A percentile compares a stretch with the other conserved stretches of the same genome.
These are phyloP conservation scores for Anisogramma anomala DNA, from an alignment of 2,329 filamentous ascomycete species.

Conservation along the genomic window DNA sequence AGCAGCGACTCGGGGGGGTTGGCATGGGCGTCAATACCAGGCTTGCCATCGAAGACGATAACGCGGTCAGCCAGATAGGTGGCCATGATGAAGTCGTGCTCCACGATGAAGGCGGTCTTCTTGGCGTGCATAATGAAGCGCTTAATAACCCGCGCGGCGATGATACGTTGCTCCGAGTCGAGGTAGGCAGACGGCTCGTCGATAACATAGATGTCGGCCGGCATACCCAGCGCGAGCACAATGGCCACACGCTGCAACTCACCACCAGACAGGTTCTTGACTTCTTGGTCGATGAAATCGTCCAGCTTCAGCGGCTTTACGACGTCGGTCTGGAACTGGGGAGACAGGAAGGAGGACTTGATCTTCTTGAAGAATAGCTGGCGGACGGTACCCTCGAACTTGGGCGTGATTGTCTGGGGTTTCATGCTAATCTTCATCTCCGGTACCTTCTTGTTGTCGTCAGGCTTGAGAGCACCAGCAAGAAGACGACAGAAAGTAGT, in stretches of 20 bases:
- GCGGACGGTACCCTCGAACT: conserved; percentile 92
- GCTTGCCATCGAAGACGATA: conserved; percentile 95
- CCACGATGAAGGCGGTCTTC: conserved; percentile 98
- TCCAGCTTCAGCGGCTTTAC: conserved; percentile 99
- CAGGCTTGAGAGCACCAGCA: conserved; percentile 85
- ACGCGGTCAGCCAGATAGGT: conserved; percentile 64
- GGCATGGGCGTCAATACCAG: conserved; percentile 76
- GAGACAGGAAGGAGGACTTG: conserved; percentile 88
- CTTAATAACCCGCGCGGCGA: conserved; percentile 95
- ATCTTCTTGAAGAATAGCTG: conserved; percentile 99
- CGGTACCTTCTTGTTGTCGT: conserved; percentile 65
- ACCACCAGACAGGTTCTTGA: conserved; percentile 97
- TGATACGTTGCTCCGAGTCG: conserved; percentile 97
- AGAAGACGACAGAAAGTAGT: conserved; percentile 97
- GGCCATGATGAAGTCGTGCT: conserved; percentile 99
- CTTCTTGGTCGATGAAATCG: conserved; percentile 98
- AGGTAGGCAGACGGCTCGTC: conserved; percentile 96
- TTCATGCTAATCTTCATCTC: conserved; percentile 99
- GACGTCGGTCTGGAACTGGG: conserved; percentile 98
- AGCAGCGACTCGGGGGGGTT: conserved; percentile 85
- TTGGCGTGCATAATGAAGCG: conserved; percentile 99
- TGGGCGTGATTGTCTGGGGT: conserved; percentile 97
- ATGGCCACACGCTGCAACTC: conserved; percentile 99
- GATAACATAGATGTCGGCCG: conserved; percentile 96
- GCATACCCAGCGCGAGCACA: conserved; percentile 86